Base-by-base conservation (phyloP, 805 yeast genomes). In the Yamadazyma kitorensis region DNA sequence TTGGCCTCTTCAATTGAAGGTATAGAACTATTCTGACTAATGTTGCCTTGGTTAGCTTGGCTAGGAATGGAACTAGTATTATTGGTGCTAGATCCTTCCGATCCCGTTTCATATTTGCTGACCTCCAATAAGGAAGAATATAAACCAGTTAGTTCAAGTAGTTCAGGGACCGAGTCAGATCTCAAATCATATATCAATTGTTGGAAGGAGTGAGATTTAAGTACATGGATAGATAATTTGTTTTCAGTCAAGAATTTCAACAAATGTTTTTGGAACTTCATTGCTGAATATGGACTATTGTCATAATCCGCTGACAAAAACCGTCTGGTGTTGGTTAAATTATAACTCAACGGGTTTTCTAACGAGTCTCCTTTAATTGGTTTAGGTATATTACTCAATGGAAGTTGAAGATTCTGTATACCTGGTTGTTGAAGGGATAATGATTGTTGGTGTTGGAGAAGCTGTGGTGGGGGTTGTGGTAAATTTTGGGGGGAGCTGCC, bases 211-310 rank as follows among this genome's bases (percentile, higher is more conserved):
- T 59, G 68, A 32, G 76, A 67, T 51, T 69, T 70, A n/a, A 74
- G 68, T 7, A 68, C 65, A 15, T 56, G 58, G 19, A 74, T 61
- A 0, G 76, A 65, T 8, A 76, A 53, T 46, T 72, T 73, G 51
- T 76, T 72, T n/a, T 74, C 80, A 11, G 69, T 61, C 24, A 75
- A 49, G 37, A 75, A 76, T 41, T 59, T 64, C 61, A 74, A 57
- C 18, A 76, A 51, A 40, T 74, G 75, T 41, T 66, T 68, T 39
- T 73, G 80, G 48, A 76, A 72, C 41, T 66, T 69, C 49, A 59
- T 51, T 12, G 64, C 52, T 1, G 77, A 47, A 49, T 74, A 75
- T 1, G 71, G 68, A 6, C 64, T 33, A 36, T 63, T 63, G 31
- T 73, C 78, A 29, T 54, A 58, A 27, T 57, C 57, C 4, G 59